phyloP scores from a whole-genome alignment of 345 rosid genomes.

The Eucalyptus urophylla region DNA sequence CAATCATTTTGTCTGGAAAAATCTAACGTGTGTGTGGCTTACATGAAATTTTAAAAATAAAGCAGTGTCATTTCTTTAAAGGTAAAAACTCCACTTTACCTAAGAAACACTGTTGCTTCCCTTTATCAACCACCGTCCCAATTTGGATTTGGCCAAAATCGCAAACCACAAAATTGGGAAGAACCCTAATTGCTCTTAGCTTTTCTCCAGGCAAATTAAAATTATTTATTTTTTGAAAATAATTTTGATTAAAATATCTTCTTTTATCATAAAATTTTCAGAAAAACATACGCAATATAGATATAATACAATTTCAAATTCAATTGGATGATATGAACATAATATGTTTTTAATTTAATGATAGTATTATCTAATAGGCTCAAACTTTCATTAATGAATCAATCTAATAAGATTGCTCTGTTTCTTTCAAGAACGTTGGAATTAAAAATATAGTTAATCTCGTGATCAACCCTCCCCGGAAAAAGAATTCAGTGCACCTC shows the following conservation, averaged over 20 bases:
- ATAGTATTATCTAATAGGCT: not conserved
- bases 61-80: not conserved
- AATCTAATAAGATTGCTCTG: not conserved
- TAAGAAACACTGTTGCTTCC: not conserved
- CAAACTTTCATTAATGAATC: not conserved
- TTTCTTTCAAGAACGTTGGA: not conserved
- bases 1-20: accelerated
- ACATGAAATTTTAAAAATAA: not conserved
- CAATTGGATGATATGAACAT: too few species aligned
- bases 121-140: not conserved
- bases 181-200: not conserved
- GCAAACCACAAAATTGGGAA: not conserved
- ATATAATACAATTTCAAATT: too few species aligned
- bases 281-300: too few species aligned
- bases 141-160: not conserved
- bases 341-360: too few species aligned
- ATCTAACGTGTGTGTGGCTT: not conserved
- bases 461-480: not conserved
- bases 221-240: accelerated
- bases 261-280: accelerated
- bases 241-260: too few species aligned
- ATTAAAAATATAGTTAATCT: not conserved
- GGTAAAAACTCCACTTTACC: not conserved
- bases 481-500: not conserved
- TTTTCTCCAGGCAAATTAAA: not conserved